Percentiles rank a stretch among this genome's conserved stretches.
phyloP scores from a whole-genome alignment of 1,139 yeast genomes.

The Saccharomycopsis hybrid region DNA sequence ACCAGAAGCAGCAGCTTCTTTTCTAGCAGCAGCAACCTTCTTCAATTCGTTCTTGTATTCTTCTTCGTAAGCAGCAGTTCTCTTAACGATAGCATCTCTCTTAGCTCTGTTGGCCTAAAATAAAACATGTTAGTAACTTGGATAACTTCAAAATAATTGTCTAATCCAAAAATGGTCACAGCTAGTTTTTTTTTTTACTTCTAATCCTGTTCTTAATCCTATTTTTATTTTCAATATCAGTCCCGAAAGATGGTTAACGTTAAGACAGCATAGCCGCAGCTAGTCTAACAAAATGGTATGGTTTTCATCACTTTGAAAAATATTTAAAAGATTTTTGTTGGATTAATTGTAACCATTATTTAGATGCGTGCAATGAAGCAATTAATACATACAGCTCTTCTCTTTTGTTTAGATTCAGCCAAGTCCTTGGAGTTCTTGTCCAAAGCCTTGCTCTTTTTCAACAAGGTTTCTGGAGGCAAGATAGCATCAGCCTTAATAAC shows the following conservation, averaged over 20 bases:
- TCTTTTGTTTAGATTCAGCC: constrained; percentile 80
- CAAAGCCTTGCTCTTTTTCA: constrained; percentile 90
- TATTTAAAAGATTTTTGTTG: constrained; percentile 24
- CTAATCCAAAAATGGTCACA: constrained; percentile 2
- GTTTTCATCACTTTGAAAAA: constrained; percentile 48
- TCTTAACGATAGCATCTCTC: constrained; percentile 92
- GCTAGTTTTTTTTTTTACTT: not conserved
- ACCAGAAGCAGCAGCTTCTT: constrained; percentile 95
- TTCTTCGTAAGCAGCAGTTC: constrained; percentile 97
- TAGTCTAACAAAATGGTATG: constrained; percentile 61
- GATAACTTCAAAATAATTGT: not conserved
- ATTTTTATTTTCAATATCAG: no score
- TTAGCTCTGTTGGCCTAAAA: constrained; percentile 75
- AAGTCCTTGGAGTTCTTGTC: constrained; percentile 82
- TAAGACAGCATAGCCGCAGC: constrained; percentile 87
- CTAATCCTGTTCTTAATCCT: no score
- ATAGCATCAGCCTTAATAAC: constrained; percentile 33
- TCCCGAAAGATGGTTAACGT: constrained; percentile 99
- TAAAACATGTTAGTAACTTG: constrained; percentile 25
- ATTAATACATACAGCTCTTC: constrained; percentile 70
- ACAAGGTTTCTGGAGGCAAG: constrained; percentile 83
- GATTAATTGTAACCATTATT: not conserved
- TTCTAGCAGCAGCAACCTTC: constrained; percentile 85
- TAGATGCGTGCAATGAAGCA: not conserved
- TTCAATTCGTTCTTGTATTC: constrained; percentile 96